Evolutionary conservation across 371 early-diverging fungal genomes (phyloP).

Genomic region (Mortierella sp.): DNA sequence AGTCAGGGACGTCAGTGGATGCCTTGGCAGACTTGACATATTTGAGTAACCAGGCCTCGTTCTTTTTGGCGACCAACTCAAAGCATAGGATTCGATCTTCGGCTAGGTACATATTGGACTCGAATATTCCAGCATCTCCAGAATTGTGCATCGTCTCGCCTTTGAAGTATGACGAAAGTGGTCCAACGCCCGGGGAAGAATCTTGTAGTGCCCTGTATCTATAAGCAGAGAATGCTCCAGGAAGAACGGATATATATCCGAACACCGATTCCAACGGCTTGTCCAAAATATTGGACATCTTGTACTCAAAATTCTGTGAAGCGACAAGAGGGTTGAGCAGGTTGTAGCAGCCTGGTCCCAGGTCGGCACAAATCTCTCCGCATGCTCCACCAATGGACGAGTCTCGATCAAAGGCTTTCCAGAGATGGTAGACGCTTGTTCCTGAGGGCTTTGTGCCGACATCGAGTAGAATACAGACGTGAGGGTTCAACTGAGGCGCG

Average conservation of each 20-base stretch:
- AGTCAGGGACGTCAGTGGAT: constrained; percentile 77
- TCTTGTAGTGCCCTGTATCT: constrained; percentile 68
- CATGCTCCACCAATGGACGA: constrained; percentile 83
- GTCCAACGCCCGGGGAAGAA: constrained; percentile 65
- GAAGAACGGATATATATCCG: constrained; percentile 86
- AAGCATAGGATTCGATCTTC: constrained; percentile 83
- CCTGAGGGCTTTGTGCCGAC: constrained; percentile 75
- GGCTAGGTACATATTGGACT: constrained; percentile 83
- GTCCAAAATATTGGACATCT: constrained; percentile 84
- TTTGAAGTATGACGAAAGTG: constrained; percentile 71
- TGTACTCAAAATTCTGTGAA: constrained; percentile 88
- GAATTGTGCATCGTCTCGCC: constrained; percentile 62
- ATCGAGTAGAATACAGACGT: constrained; percentile 82
- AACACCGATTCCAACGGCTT: constrained; percentile 86
- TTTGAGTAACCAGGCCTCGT: constrained; percentile 70
- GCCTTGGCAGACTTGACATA: constrained; percentile 78
- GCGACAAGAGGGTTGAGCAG: constrained; percentile 80
- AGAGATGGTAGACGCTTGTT: constrained; percentile 72
- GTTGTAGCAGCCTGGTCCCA: constrained; percentile 62
- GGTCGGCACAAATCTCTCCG: constrained; percentile 73
- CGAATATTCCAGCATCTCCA: constrained; percentile 62
- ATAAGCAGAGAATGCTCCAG: constrained; percentile 82
- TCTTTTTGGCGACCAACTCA: constrained; percentile 76
- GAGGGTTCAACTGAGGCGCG: constrained; percentile 71
- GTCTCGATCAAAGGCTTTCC: constrained; percentile 75